Evolutionary conservation across 177 flowering plant species (phyloP), one percentile per base, ranked within the genome.

Genomic region (Vitis hybrid): DNA sequence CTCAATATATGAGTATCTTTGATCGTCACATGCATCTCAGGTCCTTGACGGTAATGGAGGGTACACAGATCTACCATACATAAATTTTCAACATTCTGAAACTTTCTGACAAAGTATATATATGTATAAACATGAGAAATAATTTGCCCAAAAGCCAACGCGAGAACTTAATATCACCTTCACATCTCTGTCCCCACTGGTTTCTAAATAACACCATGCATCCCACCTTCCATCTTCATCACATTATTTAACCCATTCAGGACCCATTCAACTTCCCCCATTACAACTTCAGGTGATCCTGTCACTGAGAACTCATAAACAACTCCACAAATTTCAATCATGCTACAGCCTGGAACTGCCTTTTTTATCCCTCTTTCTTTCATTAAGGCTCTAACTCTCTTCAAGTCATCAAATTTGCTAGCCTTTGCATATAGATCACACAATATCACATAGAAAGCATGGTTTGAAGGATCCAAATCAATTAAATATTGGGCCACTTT

Each of bases 381-480:
- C 97, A 93, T 89, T 9, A 78, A 64, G 53, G 70, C 68, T 75
- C 89, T 84, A 26, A 84, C 65, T 71, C 78, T 78, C 83, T 86
- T 87, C 45, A 70, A 74, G 53, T 84, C 88, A 52, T 79, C 79
- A 69, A 84, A 83, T 76, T 83, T 87, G 56, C 81, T 74, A 68
- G 87, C 83, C 71, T 83, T 86, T 15, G 86, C 90, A 85, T 90
- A 88, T 63, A 93, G 60, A 69, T 93, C 92, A 72, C 87, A 81
- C 78, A 91, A 81, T 60, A 68, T 79, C 52, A 90, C 76, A 70
- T 91, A 89, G 70, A 87, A 91, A 60, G 88, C 93, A 84, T 89
- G 91, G 74, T 90, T 90, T 6, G 48, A 22, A 64, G 97, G 98
- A 16, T 89, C 84, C 84, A 88, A 60, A 22, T 74, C 75, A 45